Evolutionary conservation across 164 flowering plant species (phyloP), one percentile per base, ranked within the genome.

Genomic region (Berberis thunbergii): DNA sequence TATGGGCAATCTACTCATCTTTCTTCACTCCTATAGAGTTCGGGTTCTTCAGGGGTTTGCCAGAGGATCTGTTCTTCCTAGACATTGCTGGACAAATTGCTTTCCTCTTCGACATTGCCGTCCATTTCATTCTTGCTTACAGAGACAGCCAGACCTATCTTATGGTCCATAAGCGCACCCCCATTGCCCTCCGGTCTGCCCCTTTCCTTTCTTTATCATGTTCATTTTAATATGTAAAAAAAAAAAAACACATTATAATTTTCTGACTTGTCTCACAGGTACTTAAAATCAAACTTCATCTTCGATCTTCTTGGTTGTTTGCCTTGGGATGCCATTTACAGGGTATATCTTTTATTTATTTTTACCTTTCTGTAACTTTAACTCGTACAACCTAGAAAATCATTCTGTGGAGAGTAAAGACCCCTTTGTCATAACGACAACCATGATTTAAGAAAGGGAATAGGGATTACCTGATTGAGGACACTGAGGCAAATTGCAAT

Each of bases 11-110:
- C 0, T 91, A 94, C 77, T 94, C 99, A 0, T 88, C 97, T 6
- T 83, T 84, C 79, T 91, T 94, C 76, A 94, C 99, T 2, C 99
- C 99, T 3, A 40, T 94, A 70, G 99, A 94, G 81, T 94, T 94
- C 59, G 99, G 91, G 2, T 94, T 94, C 85, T 88, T 94, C 79
- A 74, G 91, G 60, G 99, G 99, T 45, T 75, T 94, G 60, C 93
- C 95, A 1, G 64, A 80, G 68, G 70, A 79, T 54, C 81, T 94
- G 26, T 77, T 81, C 59, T 69, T 85, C 42, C 76, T 94, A 43
- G 99, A 94, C 78, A 80, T 88, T 46, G 80, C 67, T 42, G 95
- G 89, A 55, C 97, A 91, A 74, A 38, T 83, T 3, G 92, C 95
- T 59, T 94, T 94, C 71, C 73, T 94, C 10, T 0, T 85, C 10